A percentile compares a stretch with the other conserved stretches of the same genome.
These are phyloP conservation scores for Rhodamnia rubescens DNA, from an alignment of 345 rosid genomes.

Conservation along the genomic window DNA sequence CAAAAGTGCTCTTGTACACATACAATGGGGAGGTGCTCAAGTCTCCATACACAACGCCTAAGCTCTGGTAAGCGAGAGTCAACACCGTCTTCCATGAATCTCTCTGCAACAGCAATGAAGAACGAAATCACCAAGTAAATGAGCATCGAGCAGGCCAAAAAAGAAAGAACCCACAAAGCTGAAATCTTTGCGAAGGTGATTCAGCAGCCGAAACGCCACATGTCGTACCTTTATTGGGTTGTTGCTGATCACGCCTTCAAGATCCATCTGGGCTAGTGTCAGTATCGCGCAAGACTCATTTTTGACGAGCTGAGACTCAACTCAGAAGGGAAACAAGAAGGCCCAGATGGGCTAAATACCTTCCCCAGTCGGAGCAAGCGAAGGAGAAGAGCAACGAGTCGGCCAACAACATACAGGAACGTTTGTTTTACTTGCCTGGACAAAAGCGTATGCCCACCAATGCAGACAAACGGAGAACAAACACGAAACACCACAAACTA, in stretches of 20 bases:
- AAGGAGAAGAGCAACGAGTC: background rate
- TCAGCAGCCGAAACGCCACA: background rate
- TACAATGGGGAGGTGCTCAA: constrained; percentile 38
- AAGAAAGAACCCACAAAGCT: background rate
- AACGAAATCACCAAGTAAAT: background rate
- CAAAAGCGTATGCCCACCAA: constrained; percentile 2
- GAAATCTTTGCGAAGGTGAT: background rate
- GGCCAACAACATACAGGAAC: background rate
- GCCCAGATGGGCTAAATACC: constrained; percentile 15
- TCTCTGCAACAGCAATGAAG: constrained; percentile 4
- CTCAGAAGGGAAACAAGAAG: constrained; percentile 1
- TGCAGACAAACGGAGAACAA: constrained; percentile 18
- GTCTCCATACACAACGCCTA: constrained; percentile 24
- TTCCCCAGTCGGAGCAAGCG: constrained; percentile 19
- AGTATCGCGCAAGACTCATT: constrained; percentile 5
- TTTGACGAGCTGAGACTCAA: background rate
- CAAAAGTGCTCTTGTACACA: constrained; percentile 32
- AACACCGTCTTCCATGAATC: constrained; percentile 33
- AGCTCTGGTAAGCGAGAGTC: constrained; percentile 15
- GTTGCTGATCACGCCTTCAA: constrained; percentile 29
- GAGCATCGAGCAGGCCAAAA: background rate
- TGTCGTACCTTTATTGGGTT: constrained; percentile 49
- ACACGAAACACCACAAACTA: constrained; percentile 1
- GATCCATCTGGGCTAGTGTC: constrained; percentile 44
- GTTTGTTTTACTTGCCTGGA: background rate